Percentiles rank a stretch among this genome's conserved stretches.
Conservation (phyloP, 306 rosid genomes). For the Acmispon strigosus region DNA sequence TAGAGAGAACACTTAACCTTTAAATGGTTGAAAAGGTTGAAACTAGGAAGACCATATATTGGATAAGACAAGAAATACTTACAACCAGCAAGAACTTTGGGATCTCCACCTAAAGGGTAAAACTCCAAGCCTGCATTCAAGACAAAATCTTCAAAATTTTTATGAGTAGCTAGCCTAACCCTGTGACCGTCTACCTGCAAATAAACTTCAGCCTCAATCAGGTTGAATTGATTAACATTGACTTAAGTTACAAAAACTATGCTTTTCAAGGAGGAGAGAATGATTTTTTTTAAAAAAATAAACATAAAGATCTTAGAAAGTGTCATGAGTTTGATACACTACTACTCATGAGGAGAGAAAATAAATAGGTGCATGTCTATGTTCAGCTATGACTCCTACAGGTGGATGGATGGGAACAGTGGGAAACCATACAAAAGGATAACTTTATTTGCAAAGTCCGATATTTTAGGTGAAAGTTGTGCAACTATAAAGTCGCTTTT, state of each 20-base stretch:
- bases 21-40: neutral
- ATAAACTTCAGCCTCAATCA: constrained; percentile 24
- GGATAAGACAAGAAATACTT: constrained; percentile 40
- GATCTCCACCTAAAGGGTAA: constrained; percentile 94
- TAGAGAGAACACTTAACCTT: neutral
- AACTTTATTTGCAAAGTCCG: neutral
- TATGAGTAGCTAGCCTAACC: constrained; percentile 91
- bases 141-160: constrained; percentile 86
- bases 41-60: neutral
- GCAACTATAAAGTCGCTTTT: neutral
- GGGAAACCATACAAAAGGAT: neutral
- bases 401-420: neutral
- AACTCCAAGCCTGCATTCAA: constrained; percentile 82
- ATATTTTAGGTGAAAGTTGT: neutral
- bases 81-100: constrained; percentile 98
- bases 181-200: constrained; percentile 86
- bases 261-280: constrained; percentile 7
- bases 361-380: neutral
- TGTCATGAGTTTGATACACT: neutral
- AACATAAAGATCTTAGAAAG: constrained; percentile 4
- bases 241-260: neutral
- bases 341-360: neutral
- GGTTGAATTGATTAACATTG: neutral
- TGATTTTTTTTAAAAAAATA: neutral
- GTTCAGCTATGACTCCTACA: neutral